Percentiles rank a stretch among this genome's conserved stretches.
phyloP scores from a whole-genome alignment of 2,329 filamentous ascomycete species.

The Pseudophaeomoniella oleicola region DNA sequence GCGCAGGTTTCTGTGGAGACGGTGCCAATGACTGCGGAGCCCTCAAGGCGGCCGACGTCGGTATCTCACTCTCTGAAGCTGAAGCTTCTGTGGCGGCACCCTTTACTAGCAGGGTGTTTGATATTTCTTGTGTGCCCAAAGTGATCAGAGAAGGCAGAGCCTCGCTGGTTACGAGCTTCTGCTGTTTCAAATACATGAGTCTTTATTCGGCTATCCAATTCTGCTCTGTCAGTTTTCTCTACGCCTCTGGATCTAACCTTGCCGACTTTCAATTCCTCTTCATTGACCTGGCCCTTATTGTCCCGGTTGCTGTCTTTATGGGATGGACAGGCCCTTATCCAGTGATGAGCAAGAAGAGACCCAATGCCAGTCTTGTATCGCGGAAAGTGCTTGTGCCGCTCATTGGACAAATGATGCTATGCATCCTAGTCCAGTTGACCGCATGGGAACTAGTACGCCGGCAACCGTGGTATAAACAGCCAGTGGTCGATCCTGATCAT shows the following conservation, averaged over 20 bases:
- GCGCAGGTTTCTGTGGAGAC: conserved; percentile 89
- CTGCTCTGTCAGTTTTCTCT: conserved; percentile 90
- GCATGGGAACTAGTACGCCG: conserved; percentile 60
- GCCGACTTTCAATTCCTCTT: conserved; percentile 98
- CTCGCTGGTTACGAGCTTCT: conserved; percentile 94
- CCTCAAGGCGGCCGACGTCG: conserved; percentile 91
- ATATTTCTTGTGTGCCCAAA: conserved; percentile 87
- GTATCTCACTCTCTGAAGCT: conserved; percentile 90
- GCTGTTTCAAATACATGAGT: conserved; percentile 99
- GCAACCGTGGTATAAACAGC: conserved; percentile 73
- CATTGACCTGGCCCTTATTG: conserved; percentile 81
- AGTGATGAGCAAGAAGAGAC: conserved; percentile 64
- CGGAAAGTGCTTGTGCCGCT: conserved; percentile 83
- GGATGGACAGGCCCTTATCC: conserved; percentile 84
- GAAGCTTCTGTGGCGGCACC: conserved; percentile 97
- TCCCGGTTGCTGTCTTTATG: conserved; percentile 98
- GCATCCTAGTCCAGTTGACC: conserved; percentile 60
- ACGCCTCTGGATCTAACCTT: conserved; percentile 82
- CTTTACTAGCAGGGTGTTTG: conserved; percentile 88
- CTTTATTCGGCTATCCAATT: conserved; percentile 99
- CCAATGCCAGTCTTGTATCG: conserved; percentile 82
- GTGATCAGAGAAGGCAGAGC: conserved; percentile 91
- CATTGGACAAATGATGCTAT: conserved; percentile 74
- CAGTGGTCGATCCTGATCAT: conserved; percentile 59
- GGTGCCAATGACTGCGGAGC: conserved; percentile 96